Conservation (phyloP, 495 filamentous ascomycete genomes). For the Clavariopsis aquatica region DNA sequence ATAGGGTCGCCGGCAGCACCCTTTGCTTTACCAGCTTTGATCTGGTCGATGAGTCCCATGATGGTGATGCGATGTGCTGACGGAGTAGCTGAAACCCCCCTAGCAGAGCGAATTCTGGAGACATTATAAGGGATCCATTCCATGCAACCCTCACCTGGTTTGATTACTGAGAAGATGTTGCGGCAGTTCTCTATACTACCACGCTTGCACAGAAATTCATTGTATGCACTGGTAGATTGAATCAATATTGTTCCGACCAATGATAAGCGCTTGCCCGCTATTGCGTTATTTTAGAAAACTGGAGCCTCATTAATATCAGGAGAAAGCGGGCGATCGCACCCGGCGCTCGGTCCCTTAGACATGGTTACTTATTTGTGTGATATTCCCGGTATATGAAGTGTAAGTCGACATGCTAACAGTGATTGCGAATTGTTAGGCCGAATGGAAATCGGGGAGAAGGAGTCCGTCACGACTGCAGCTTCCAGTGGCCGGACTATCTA, state of each 20-base stretch:
- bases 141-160: neutral
- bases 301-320: slow-evolving; percentile 13
- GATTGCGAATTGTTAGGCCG: slow-evolving; percentile 3
- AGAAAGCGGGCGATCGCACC: neutral
- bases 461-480: neutral
- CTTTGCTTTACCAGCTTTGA: slow-evolving; percentile 11
- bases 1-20: slow-evolving; percentile 44
- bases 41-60: slow-evolving; percentile 14
- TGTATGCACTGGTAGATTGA: slow-evolving; percentile 7
- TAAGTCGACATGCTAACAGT: neutral
- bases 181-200: slow-evolving; percentile 5
- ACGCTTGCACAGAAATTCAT: slow-evolving; percentile 1
- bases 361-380: slow-evolving; percentile 3
- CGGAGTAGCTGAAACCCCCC: neutral
- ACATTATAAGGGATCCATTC: slow-evolving; percentile 1
- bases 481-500: neutral
- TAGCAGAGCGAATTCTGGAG: neutral
- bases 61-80: slow-evolving; percentile 1
- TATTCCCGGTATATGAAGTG: slow-evolving; percentile 11
- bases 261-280: neutral
- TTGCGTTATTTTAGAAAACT: slow-evolving; percentile 6
- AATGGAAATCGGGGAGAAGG: neutral
- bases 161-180: neutral
- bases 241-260: slow-evolving; percentile 10
- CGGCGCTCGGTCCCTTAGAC: neutral